These are phyloP conservation scores for Dendrobium officinale DNA, from an alignment of 106 monocot species.

Conservation along the genomic window DNA sequence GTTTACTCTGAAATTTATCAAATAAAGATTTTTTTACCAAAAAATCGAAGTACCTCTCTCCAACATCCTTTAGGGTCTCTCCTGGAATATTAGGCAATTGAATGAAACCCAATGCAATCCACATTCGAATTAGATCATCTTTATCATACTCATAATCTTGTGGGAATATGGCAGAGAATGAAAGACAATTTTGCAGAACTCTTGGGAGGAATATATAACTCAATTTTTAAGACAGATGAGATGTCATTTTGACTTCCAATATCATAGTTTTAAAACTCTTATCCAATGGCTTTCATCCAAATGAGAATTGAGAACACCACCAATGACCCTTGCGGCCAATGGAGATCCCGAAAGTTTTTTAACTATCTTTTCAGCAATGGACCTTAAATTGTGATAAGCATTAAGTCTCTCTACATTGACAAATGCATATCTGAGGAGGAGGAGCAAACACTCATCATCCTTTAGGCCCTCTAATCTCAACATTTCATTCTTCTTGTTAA, in stretches of 20 bases:
- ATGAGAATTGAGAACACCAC: too few species aligned
- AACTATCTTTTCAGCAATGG: too few species aligned
- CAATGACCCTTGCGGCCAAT: too few species aligned
- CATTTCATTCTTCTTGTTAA: too few species aligned
- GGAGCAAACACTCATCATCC: too few species aligned
- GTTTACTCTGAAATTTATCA: not conserved
- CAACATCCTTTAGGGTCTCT: not conserved
- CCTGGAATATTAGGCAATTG: not conserved
- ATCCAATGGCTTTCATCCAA: too few species aligned
- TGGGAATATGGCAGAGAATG: constrained; percentile 23
- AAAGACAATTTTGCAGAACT: constrained; percentile 19
- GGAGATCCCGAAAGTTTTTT: too few species aligned
- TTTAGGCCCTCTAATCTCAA: too few species aligned
- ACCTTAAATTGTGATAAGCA: too few species aligned
- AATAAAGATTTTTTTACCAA: constrained; percentile 14
- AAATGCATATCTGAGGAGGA: too few species aligned
- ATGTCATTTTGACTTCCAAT: not conserved
- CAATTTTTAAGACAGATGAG: constrained; percentile 14
- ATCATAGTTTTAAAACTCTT: too few species aligned
- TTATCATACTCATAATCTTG: not conserved
- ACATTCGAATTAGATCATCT: constrained; percentile 10
- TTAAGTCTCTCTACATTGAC: too few species aligned
- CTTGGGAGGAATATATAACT: constrained; percentile 23
- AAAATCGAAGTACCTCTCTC: constrained; percentile 9
- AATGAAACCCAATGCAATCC: constrained; percentile 24